Conservation (phyloP, 1,284 basidiomycete species). For the Leccinum pallidistipes region DNA sequence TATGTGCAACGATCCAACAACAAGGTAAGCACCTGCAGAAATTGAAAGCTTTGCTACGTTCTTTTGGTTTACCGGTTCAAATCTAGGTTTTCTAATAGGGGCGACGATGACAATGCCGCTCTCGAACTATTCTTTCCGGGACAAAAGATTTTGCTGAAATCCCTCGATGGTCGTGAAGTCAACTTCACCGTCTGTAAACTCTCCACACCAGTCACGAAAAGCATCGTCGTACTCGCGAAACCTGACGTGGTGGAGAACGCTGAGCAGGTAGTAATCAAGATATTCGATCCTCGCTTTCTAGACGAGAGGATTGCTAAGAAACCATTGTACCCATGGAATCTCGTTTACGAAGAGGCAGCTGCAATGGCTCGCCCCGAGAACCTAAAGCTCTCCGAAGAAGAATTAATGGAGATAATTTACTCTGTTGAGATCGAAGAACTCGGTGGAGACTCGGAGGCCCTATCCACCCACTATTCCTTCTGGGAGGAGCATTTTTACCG, state of each 20-base stretch:
- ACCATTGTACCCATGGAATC: background rate
- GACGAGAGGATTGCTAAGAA: background rate
- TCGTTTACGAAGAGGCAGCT: background rate
- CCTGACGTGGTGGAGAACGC: background rate
- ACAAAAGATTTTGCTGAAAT: background rate
- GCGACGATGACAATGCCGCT: background rate
- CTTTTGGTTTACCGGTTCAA: background rate
- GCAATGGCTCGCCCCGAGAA: background rate
- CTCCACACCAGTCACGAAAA: background rate
- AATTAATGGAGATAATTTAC: background rate
- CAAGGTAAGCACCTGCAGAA: background rate
- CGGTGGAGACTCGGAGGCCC: background rate
- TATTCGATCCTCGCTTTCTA: background rate
- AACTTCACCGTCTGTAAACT: background rate
- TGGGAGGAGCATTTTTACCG: background rate
- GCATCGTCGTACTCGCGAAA: background rate
- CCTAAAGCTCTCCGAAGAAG: background rate
- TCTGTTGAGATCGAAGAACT: background rate
- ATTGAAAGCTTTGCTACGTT: background rate
- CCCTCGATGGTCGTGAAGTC: background rate
- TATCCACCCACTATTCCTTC: background rate
- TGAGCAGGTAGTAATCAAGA: background rate
- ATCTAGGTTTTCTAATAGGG: background rate
- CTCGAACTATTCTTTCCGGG: background rate
- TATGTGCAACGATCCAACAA: background rate